phyloP scores from a whole-genome alignment of 768 basidiomycete genomes.

The Zangia roseola region DNA sequence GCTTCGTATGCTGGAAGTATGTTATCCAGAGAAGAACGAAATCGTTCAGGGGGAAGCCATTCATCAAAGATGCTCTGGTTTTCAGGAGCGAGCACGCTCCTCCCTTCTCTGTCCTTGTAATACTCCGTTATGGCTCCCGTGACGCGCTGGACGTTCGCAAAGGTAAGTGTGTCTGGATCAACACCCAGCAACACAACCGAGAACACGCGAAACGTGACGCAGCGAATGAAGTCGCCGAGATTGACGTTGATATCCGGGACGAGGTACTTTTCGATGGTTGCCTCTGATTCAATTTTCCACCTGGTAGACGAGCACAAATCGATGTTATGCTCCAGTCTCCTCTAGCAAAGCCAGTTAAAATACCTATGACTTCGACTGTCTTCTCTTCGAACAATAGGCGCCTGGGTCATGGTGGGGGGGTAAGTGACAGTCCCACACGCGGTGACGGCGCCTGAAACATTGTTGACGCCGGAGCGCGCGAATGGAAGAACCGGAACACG shows the following conservation, averaged over 20 bases:
- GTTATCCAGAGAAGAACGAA: slow-evolving; percentile 41
- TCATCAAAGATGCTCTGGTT: slow-evolving; percentile 38
- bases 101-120: slow-evolving; percentile 36
- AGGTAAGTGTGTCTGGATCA: slow-evolving; percentile 20
- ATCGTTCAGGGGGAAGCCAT: slow-evolving; percentile 37
- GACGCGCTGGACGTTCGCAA: slow-evolving; percentile 36
- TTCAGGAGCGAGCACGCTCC: slow-evolving; percentile 28
- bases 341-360: background rate
- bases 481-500: slow-evolving; percentile 13
- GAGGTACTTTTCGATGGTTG: slow-evolving; percentile 12
- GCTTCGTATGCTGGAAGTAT: slow-evolving; percentile 63
- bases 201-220: slow-evolving; percentile 42
- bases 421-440: background rate
- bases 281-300: slow-evolving; percentile 19
- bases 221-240: slow-evolving; percentile 44
- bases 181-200: slow-evolving; percentile 41
- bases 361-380: slow-evolving; percentile 16
- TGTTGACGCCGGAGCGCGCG: slow-evolving; percentile 7
- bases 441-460: slow-evolving; percentile 5
- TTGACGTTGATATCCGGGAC: slow-evolving; percentile 12
- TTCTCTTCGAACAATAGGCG: background rate
- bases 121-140: slow-evolving; percentile 41
- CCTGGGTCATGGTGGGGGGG: slow-evolving; percentile 8
- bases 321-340: slow-evolving; percentile 3
- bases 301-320: background rate